Evolutionary conservation across 2,329 filamentous ascomycete species (phyloP), one percentile per base, ranked within the genome.

Genomic region (Ambrosiella xylebori): DNA sequence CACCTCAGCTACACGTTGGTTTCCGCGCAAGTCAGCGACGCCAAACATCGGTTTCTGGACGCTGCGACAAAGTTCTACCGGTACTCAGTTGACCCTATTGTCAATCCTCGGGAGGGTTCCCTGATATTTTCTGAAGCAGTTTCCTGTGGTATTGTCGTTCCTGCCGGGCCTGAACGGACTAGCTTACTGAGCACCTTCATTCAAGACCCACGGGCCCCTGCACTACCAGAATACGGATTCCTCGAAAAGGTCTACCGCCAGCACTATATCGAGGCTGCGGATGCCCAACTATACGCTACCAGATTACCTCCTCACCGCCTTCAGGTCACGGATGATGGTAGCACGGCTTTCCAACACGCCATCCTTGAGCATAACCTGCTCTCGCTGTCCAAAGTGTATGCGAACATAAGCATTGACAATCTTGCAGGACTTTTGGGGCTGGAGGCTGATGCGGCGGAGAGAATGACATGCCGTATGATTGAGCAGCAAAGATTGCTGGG

Each of bases 241-340:
- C 74, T 98, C 12, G 93, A 97, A 74, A 97, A 97, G 75, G 97
- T 98, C 81, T 95, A 95, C 69, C 77, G 97, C 54, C 88, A 97
- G 69, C 81, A 90, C 5, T 75, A 98, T 2, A 76, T 98, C 54
- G 80, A 81, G 0, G 81, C 85, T 0, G 78, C 76, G n/a, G 93
- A 98, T 71, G 88, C 96, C 47, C 81, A 83, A 41, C 83, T 86
- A 58, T 98, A 98, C 66, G 85, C 90, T 0, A 76, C 85, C 64
- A 84, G 82, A 56, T 76, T 98, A 54, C 78, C 82, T 58, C 85
- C 87, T 19, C 93, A 98, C 70, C 93, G 98, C 71, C 81, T 96
- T 1, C 93, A 93, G 27, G 84, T 81, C 62, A 96, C 88, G 0
- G 79, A 87, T 0, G 93, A 98, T 68, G 93, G 93, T 1, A 88